Conservation (phyloP, 2,329 filamentous ascomycete genomes). For the Phialocephala sp. region DNA sequence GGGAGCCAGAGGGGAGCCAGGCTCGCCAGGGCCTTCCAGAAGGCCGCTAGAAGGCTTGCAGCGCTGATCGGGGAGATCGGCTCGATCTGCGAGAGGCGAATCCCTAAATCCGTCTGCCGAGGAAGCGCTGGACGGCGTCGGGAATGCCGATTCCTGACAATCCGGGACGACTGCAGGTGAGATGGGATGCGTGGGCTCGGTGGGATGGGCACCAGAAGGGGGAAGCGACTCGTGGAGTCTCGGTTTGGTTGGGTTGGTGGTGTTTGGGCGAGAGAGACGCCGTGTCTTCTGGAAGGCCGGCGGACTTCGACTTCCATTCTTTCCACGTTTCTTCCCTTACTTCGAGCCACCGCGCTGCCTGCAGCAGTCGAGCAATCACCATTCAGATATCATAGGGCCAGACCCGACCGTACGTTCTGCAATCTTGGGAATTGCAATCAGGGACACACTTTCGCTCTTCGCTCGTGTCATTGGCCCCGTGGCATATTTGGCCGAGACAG, state of each 20-base stretch:
- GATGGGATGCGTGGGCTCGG: neutral
- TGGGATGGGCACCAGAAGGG: too few species aligned
- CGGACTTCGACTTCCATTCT: constrained; percentile 1
- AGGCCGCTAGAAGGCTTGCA: constrained; percentile 1
- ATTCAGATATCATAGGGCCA: neutral
- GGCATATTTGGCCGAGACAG: constrained; percentile 6
- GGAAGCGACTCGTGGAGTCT: neutral
- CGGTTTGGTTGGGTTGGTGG: neutral
- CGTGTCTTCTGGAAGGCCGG: neutral
- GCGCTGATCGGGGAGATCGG: neutral
- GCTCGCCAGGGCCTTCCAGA: neutral
- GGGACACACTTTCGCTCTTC: neutral
- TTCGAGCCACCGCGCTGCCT: neutral
- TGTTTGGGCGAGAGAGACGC: neutral
- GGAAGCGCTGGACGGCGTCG: neutral
- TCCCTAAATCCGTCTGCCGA: neutral
- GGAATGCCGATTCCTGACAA: neutral
- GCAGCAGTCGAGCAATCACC: neutral
- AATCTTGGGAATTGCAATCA: neutral
- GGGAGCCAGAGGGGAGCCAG: neutral
- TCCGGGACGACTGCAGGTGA: neutral
- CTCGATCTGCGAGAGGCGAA: neutral
- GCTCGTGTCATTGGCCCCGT: neutral
- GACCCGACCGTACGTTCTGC: neutral
- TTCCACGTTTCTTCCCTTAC: neutral